Evolutionary conservation across 768 basidiomycete genomes (phyloP).

Genomic region (Podaxis rugospora): DNA sequence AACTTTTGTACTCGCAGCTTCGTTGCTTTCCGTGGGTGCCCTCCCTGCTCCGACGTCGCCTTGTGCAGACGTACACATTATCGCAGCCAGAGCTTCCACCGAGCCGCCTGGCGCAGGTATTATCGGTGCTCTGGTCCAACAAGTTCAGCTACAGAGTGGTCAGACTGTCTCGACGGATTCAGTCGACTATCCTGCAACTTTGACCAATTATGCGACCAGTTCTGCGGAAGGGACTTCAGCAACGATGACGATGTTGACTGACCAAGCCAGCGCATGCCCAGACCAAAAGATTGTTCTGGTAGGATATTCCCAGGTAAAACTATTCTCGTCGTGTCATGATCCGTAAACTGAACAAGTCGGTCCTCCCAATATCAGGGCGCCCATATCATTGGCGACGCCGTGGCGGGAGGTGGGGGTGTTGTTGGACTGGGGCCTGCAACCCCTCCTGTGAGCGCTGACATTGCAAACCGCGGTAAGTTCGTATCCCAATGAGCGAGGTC

Average conservation of each 20-base stretch:
- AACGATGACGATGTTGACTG: slow-evolving; percentile 21
- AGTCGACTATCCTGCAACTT: slow-evolving; percentile 24
- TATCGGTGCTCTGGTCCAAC: slow-evolving; percentile 22
- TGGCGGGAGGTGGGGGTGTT: slow-evolving; percentile 21
- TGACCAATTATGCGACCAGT: slow-evolving; percentile 23
- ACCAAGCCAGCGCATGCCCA: slow-evolving; percentile 22
- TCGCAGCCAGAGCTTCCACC: slow-evolving; percentile 23
- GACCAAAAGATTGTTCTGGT: slow-evolving; percentile 27
- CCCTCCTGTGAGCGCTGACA: slow-evolving; percentile 16
- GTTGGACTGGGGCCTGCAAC: slow-evolving; percentile 18
- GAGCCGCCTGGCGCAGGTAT: slow-evolving; percentile 23
- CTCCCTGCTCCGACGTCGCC: slow-evolving; percentile 20
- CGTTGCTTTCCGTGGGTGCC: slow-evolving; percentile 7
- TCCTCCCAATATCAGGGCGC: slow-evolving; percentile 17
- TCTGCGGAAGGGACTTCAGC: slow-evolving; percentile 24
- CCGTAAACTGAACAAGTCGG: neutral
- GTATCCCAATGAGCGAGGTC: neutral
- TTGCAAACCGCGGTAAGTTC: slow-evolving; percentile 14
- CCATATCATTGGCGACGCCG: slow-evolving; percentile 25
- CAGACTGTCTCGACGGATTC: slow-evolving; percentile 24
- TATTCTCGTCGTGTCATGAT: neutral
- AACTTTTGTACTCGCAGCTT: slow-evolving; percentile 6
- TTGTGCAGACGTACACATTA: slow-evolving; percentile 25
- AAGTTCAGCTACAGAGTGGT: slow-evolving; percentile 20
- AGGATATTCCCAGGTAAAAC: slow-evolving; percentile 22